A percentile compares a stretch with the other conserved stretches of the same genome.
These are phyloP conservation scores for Eucalyptus regnans DNA, from an alignment of 345 rosid species.

Conservation along the genomic window DNA sequence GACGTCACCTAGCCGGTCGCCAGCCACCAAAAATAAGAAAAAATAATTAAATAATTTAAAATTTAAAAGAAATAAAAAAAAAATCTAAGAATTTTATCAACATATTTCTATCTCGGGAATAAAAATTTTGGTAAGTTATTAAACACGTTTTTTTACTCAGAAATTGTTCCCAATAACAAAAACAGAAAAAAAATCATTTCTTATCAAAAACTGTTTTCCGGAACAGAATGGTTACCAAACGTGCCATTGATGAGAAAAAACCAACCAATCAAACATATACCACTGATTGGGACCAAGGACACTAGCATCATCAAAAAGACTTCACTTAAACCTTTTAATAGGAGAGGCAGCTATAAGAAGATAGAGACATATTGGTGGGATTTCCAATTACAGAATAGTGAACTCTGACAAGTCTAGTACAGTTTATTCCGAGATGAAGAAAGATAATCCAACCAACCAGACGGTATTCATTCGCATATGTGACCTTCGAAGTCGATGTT, in stretches of 20 bases:
- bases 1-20: fast-evolving
- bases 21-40: no score
- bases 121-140: no score
- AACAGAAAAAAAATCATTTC: no score
- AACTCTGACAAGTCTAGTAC: neutral
- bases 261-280: neutral
- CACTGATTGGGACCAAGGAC: neutral
- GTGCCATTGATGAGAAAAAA: neutral
- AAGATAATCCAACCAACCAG: neutral
- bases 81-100: no score
- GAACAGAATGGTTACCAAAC: fast-evolving
- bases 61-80: no score
- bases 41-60: no score
- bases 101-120: no score
- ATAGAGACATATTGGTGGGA: neutral
- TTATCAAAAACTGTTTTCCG: fast-evolving
- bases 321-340: neutral
- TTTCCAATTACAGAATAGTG: neutral
- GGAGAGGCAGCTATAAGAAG: neutral
- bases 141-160: no score
- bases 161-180: no score
- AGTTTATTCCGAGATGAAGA: neutral
- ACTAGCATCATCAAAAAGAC: neutral
- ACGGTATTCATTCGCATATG: neutral
- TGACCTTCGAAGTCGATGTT: neutral